Percentiles rank a stretch among this genome's conserved stretches.
Evolutionary conservation across 305 asterid genomes (phyloP).

Genomic region (Fraxinus greggii): DNA sequence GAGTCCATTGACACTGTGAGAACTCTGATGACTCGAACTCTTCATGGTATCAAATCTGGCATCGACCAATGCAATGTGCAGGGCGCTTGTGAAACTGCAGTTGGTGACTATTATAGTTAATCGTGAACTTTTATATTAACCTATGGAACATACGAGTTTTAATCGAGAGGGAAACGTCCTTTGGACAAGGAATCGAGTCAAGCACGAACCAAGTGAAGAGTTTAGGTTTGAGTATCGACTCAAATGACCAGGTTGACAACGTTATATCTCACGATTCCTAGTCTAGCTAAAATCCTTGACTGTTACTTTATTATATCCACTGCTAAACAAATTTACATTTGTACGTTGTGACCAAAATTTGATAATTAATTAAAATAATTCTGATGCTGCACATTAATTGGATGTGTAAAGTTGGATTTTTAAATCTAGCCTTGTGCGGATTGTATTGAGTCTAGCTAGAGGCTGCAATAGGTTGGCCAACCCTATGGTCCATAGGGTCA

Average conservation of each 20-base stretch:
- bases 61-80: conserved; percentile 32
- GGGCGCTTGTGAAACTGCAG: background rate
- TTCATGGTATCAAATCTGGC: conserved; percentile 50
- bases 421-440: background rate
- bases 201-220: conserved; percentile 64
- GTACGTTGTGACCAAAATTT: background rate
- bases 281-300: background rate
- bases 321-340: background rate
- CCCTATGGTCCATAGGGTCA: background rate
- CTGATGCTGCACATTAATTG: background rate
- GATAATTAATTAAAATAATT: too few relatives aligned
- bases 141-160: background rate
- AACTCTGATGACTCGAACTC: conserved; percentile 55
- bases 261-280: background rate
- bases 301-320: background rate
- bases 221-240: conserved; percentile 84
- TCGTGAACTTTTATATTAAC: background rate
- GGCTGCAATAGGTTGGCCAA: background rate
- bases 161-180: background rate
- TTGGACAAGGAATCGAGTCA: conserved; percentile 50
- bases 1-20: conserved; percentile 54
- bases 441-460: background rate
- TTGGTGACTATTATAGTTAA: background rate
- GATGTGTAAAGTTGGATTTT: too few relatives aligned
- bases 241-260: conserved; percentile 23